These are phyloP conservation scores for Kluyveromyces lactis DNA, from an alignment of 805 yeast species.

Conservation along the genomic window DNA sequence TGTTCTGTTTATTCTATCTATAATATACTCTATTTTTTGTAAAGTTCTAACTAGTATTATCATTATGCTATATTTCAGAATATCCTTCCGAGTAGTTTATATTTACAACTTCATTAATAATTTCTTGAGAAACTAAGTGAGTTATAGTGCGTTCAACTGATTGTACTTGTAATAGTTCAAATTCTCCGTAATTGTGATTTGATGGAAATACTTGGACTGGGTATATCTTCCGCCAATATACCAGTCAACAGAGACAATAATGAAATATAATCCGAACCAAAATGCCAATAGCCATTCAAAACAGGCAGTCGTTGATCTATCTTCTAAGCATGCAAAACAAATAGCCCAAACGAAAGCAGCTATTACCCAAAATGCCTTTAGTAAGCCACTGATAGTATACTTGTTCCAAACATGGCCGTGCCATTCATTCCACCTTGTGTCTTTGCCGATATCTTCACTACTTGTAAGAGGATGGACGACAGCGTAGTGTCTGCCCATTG, in stretches of 20 bases:
- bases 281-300: slow-evolving; percentile 87
- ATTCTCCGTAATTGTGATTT: slow-evolving; percentile 17
- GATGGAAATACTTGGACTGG: slow-evolving; percentile 23
- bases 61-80: too few species aligned
- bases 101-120: neutral
- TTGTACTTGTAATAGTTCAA: slow-evolving; percentile 22
- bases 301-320: slow-evolving; percentile 46
- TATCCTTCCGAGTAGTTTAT: neutral
- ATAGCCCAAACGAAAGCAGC: slow-evolving; percentile 62
- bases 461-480: slow-evolving; percentile 28
- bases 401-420: slow-evolving; percentile 32
- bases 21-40: too few species aligned
- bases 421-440: slow-evolving; percentile 26
- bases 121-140: too few species aligned
- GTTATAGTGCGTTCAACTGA: neutral
- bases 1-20: too few species aligned
- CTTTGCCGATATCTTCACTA: slow-evolving; percentile 6
- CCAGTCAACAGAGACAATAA: slow-evolving; percentile 61
- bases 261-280: slow-evolving; percentile 66
- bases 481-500: slow-evolving; percentile 40
- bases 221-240: slow-evolving; percentile 46
- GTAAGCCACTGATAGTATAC: slow-evolving; percentile 39
- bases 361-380: slow-evolving; percentile 58
- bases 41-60: too few species aligned
- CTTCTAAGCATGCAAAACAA: slow-evolving; percentile 46